Conservation (phyloP, 768 basidiomycete species). For the Termitomyces sp. region DNA sequence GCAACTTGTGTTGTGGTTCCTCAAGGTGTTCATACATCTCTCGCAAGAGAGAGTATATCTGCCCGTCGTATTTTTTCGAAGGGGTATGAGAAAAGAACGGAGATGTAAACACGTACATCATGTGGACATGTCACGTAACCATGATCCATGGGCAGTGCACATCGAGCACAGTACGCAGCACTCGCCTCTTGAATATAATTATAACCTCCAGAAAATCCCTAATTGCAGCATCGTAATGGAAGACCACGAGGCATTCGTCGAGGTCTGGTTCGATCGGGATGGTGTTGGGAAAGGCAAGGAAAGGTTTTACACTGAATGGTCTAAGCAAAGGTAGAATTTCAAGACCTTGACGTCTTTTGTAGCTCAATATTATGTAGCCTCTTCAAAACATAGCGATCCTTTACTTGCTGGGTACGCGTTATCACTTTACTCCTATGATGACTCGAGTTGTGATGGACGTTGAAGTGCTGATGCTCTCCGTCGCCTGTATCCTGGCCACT, state of each 20-base stretch:
- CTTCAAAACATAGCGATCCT: constrained; percentile 42
- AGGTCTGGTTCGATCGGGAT: constrained; percentile 12
- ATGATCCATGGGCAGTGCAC: no score
- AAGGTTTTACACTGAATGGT: constrained; percentile 47
- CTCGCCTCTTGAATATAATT: neutral
- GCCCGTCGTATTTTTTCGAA: no score
- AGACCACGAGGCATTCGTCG: constrained; percentile 10
- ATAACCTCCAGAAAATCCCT: neutral
- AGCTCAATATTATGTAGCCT: constrained; percentile 30
- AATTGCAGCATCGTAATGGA: constrained; percentile 3
- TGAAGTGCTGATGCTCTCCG: constrained; percentile 40
- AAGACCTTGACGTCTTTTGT: neutral
- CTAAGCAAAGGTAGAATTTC: constrained; percentile 39
- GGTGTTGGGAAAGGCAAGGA: constrained; percentile 18
- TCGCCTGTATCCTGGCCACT: constrained; percentile 55
- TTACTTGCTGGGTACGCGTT: constrained; percentile 38
- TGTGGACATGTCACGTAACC: no score
- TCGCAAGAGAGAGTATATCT: no score
- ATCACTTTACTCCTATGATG: neutral
- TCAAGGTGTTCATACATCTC: no score
- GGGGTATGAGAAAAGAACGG: no score
- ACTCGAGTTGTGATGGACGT: neutral
- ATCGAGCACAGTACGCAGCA: neutral
- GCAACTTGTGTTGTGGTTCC: no score
- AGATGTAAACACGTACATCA: no score